Evolutionary conservation across 305 asterid species (phyloP).

Genomic region (Fraxinus platypoda): DNA sequence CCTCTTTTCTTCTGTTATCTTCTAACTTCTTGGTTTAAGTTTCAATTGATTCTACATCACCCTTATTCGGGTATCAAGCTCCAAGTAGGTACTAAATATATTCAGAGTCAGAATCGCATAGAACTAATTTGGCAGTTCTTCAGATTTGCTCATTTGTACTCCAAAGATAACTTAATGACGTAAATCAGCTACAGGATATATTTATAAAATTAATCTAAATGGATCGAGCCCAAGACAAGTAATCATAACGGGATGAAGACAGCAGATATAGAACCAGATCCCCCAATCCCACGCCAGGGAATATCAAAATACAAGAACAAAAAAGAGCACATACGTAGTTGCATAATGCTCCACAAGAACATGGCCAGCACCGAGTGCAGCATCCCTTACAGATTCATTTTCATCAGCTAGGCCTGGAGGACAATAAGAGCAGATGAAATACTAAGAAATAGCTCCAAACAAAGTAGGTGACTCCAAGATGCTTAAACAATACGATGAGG

Average conservation of each 20-base stretch:
- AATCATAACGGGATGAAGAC: neutral
- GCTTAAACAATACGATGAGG: slow-evolving; percentile 13
- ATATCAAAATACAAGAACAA: slow-evolving; percentile 6
- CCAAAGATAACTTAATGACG: neutral
- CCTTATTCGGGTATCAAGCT: neutral
- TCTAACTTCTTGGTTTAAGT: too few relatives aligned
- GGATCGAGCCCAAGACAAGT: neutral
- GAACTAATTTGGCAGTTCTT: neutral
- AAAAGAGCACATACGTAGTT: slow-evolving; percentile 66
- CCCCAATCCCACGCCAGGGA: neutral
- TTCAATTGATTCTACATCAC: too few relatives aligned
- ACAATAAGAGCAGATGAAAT: slow-evolving; percentile 21
- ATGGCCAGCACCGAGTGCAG: slow-evolving; percentile 99
- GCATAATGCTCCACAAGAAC: slow-evolving; percentile 99
- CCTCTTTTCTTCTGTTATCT: too few relatives aligned
- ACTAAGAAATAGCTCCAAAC: slow-evolving; percentile 16
- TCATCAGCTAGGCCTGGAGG: slow-evolving; percentile 95
- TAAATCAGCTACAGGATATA: neutral
- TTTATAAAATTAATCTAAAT: neutral
- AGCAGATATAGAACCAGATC: neutral
- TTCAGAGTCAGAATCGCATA: neutral
- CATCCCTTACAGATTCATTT: slow-evolving; percentile 99
- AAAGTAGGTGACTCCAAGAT: slow-evolving; percentile 18
- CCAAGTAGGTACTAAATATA: neutral
- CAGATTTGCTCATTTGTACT: neutral